Evolutionary conservation across 345 rosid species (phyloP), one percentile per base, ranked within the genome.

Genomic region (Populus pruinosa): DNA sequence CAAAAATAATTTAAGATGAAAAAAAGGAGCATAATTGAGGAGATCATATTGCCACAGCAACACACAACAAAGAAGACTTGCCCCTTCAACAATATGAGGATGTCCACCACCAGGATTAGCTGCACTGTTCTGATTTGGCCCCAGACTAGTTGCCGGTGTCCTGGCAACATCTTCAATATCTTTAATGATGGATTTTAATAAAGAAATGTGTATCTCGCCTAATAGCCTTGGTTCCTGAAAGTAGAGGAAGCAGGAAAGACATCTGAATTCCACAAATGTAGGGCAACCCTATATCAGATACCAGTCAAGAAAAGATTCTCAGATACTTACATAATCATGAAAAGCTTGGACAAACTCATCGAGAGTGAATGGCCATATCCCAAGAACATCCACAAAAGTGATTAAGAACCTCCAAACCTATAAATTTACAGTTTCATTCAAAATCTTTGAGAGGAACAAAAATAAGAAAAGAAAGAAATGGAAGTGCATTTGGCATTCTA

Each of bases 321-420:
- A 69, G 66, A 74, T 5, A 82, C 92, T 83, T 87, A 92, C 97
- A 79, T 88, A 85, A 80, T 94, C 98, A 88, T 94, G 97, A 73
- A 92, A 87, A 73, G 98, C 91, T 80, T 94, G 98, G 75, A 89
- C 84, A 85, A 92, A 90, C 90, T 94, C 97, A 84, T 94, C 97
- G 56, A 94, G 76, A 29, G 96, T 94, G 84, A 94, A 94, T 69
- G 98, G 96, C 98, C 98, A 94, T 75, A 94, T 83, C 76, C 90
- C 93, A 79, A 94, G 91, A 82, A 92, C 83, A 43, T 94, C 98
- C 0, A 91, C 87, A 72, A 94, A 94, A 68, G 91, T 88, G 70
- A 92, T 89, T 81, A 94, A 80, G 88, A 94, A 94, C 80, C 91
- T 91, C 97, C 97, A 94, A 27, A 89, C 93, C 98, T 94, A 75